Evolutionary conservation across 2,329 filamentous ascomycete species (phyloP).

Genomic region (Dendrostoma leiphaemia): DNA sequence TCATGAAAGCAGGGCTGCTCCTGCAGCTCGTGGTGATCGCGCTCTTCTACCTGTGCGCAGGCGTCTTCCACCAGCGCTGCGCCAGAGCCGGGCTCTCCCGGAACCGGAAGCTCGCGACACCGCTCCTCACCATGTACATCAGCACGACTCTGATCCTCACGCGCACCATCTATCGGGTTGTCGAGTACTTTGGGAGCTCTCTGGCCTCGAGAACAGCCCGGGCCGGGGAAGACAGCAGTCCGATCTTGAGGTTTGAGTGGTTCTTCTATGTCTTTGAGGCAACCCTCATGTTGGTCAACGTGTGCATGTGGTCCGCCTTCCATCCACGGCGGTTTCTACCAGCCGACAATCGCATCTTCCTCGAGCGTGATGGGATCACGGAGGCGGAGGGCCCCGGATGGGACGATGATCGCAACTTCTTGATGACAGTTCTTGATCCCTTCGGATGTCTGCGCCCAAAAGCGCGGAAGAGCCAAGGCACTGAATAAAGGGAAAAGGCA

Average conservation of each 20-base stretch:
- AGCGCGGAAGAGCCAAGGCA: too few species aligned
- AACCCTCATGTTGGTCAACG: slow-evolving; percentile 50
- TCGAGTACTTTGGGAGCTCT: slow-evolving; percentile 59
- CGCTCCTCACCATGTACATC: slow-evolving; percentile 49
- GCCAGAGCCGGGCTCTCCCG: slow-evolving; percentile 32
- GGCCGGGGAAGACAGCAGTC: slow-evolving; percentile 37
- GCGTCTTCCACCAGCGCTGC: slow-evolving; percentile 47
- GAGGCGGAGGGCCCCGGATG: background rate
- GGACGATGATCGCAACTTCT: background rate
- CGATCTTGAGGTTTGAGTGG: slow-evolving; percentile 55
- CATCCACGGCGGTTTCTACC: slow-evolving; percentile 53
- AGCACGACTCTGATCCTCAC: slow-evolving; percentile 47
- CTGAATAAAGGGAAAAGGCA: background rate
- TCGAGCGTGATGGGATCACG: slow-evolving; percentile 37
- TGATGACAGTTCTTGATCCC: background rate
- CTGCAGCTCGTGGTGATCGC: slow-evolving; percentile 54
- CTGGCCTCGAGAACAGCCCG: slow-evolving; percentile 31
- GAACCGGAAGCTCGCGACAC: slow-evolving; percentile 28
- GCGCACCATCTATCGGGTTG: slow-evolving; percentile 55
- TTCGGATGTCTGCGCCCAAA: background rate
- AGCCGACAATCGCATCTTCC: slow-evolving; percentile 45
- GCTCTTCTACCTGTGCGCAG: slow-evolving; percentile 47
- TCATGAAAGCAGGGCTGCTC: slow-evolving; percentile 50
- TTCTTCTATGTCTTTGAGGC: slow-evolving; percentile 60
- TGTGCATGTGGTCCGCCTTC: slow-evolving; percentile 45